Conservation (phyloP, 192 early-diverging fungal species). For the Lunasporangiospora selenospora region DNA sequence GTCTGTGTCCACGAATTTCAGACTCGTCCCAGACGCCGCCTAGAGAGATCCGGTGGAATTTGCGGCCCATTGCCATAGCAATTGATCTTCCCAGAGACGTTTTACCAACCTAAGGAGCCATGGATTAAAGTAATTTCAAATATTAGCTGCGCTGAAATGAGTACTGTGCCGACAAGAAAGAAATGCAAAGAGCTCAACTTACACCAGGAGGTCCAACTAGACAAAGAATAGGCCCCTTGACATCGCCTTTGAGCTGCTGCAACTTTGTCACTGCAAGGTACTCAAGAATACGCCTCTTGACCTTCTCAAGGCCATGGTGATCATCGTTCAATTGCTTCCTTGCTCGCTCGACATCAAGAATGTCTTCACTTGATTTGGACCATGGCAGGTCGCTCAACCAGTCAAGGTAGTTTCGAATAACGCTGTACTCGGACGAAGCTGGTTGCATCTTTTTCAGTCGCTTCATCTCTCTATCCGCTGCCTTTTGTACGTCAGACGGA, state of each 20-base stretch:
- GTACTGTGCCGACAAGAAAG: not conserved
- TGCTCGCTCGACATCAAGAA: constrained; percentile 71
- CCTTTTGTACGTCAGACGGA: constrained; percentile 63
- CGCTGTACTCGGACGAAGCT: constrained; percentile 77
- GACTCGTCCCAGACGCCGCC: constrained; percentile 90
- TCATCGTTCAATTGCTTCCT: constrained; percentile 75
- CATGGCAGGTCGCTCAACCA: constrained; percentile 81
- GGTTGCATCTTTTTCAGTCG: constrained; percentile 75
- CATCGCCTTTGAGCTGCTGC: constrained; percentile 62
- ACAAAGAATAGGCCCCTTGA: constrained; percentile 83
- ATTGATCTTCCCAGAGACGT: constrained; percentile 85
- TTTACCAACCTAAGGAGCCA: constrained; percentile 72
- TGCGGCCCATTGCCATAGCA: constrained; percentile 73
- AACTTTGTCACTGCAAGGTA: constrained; percentile 85
- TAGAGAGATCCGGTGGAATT: constrained; percentile 84
- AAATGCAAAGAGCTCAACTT: constrained; percentile 17
- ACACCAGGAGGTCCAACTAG: constrained; percentile 69
- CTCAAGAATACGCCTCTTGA: constrained; percentile 85
- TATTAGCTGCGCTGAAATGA: not conserved
- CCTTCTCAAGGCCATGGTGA: constrained; percentile 82
- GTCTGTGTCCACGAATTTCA: constrained; percentile 86
- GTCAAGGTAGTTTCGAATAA: constrained; percentile 81
- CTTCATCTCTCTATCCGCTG: constrained; percentile 68
- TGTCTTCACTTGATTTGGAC: constrained; percentile 63
- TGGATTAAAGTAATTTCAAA: constrained; percentile 33